Conservation (phyloP, 345 rosid species). For the Clarkia xantiana region DNA sequence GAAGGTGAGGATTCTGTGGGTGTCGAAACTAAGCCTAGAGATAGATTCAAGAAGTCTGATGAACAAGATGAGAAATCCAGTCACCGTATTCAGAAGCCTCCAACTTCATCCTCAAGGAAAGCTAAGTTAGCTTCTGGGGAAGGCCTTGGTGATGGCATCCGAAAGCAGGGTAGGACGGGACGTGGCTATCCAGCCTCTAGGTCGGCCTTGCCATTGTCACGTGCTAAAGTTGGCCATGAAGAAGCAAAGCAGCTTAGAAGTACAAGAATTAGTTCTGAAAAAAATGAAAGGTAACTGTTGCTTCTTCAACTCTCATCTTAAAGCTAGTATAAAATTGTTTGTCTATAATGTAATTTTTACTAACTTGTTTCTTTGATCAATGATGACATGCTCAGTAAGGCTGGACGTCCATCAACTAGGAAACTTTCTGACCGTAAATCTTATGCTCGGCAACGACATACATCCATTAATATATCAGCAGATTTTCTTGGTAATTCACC, state of each 20-base stretch:
- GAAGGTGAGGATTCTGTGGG: constrained; percentile 90
- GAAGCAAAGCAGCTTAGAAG: constrained; percentile 85
- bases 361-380: constrained; percentile 17
- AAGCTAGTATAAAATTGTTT: neutral
- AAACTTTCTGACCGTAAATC: constrained; percentile 86
- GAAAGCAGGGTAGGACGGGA: constrained; percentile 82
- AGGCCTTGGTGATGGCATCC: constrained; percentile 63
- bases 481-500: constrained; percentile 67
- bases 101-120: constrained; percentile 55
- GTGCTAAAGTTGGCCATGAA: constrained; percentile 52
- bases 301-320: neutral
- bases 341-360: neutral
- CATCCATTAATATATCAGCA: constrained; percentile 34
- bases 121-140: constrained; percentile 50
- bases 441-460: constrained; percentile 57
- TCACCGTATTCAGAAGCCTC: constrained; percentile 50
- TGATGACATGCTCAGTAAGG: constrained; percentile 36
- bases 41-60: constrained; percentile 54
- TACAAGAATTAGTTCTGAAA: constrained; percentile 57
- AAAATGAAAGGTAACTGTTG: constrained; percentile 53
- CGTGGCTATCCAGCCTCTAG: constrained; percentile 53
- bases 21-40: constrained; percentile 63
- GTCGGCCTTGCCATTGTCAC: constrained; percentile 39
- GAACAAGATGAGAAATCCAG: constrained; percentile 66
- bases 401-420: constrained; percentile 85